Evolutionary conservation across 495 filamentous ascomycete species (phyloP).

Genomic region (Tuber brumale): DNA sequence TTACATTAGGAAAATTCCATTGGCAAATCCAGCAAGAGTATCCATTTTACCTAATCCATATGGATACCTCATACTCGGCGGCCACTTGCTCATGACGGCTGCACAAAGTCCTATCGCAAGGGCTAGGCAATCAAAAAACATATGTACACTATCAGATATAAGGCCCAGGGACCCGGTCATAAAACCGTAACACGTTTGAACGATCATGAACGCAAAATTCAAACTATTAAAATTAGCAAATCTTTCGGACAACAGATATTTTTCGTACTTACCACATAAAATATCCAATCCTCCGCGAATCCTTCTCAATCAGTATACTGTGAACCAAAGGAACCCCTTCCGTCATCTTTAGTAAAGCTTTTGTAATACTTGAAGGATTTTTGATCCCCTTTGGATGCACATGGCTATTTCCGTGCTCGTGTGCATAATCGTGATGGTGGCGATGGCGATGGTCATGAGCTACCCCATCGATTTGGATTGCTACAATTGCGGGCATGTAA

Average conservation of each 20-base stretch:
- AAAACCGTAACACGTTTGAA: conserved; percentile 91
- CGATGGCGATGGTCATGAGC: conserved; percentile 36
- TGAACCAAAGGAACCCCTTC: conserved; percentile 68
- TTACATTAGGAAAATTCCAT: conserved; percentile 92
- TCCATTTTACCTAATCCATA: conserved; percentile 97
- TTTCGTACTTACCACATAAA: conserved; percentile 68
- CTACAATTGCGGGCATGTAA: conserved; percentile 1
- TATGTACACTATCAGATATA: conserved; percentile 95
- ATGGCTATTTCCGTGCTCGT: conserved; percentile 39
- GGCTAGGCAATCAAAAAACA: conserved; percentile 98
- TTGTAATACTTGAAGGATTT: conserved; percentile 39
- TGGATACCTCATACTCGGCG: conserved; percentile 75
- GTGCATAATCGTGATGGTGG: conserved; percentile 43
- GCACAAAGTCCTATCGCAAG: conserved; percentile 86
- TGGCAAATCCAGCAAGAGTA: conserved; percentile 90
- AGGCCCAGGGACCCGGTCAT: conserved; percentile 86
- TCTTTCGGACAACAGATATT: conserved; percentile 10
- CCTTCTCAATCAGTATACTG: conserved; percentile 80
- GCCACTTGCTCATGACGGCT: conserved; percentile 97
- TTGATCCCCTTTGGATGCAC: conserved; percentile 28
- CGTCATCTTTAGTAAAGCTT: conserved; percentile 47
- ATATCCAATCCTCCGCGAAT: conserved; percentile 94
- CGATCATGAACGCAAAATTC: conserved; percentile 90
- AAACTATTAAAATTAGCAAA: conserved; percentile 52
- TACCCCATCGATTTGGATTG: conserved; percentile 24